Percentiles rank a stretch among this genome's conserved stretches.
Evolutionary conservation across 2,329 filamentous ascomycete species (phyloP).

Genomic region (Blumeria graminis): DNA sequence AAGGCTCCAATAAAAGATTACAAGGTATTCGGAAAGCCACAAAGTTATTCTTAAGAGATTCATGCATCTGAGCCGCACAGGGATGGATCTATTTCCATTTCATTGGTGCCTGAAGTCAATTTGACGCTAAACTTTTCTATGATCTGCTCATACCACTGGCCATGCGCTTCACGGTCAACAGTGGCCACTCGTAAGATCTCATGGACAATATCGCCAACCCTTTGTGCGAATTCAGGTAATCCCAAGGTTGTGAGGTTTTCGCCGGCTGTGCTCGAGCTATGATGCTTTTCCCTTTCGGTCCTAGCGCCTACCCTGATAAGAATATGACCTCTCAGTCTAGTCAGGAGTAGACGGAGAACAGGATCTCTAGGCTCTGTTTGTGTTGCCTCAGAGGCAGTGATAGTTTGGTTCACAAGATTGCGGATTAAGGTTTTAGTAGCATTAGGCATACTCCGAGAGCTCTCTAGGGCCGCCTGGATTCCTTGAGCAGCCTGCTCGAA

Average conservation of each 20-base stretch:
- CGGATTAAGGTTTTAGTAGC: conserved; percentile 34
- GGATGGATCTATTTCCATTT: neutral
- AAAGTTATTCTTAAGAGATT: too few relatives aligned
- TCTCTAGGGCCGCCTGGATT: conserved; percentile 36
- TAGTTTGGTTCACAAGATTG: conserved; percentile 31
- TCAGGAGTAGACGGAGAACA: conserved; percentile 40
- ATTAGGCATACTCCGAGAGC: conserved; percentile 37
- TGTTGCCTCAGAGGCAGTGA: conserved; percentile 13
- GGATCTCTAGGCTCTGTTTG: conserved; percentile 22
- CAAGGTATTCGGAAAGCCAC: too few relatives aligned
- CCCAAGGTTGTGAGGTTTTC: conserved; percentile 47
- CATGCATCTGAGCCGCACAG: too few relatives aligned
- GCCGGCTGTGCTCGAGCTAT: conserved; percentile 40
- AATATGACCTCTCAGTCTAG: conserved; percentile 41
- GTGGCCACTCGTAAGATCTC: conserved; percentile 37
- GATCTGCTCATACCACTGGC: conserved; percentile 37
- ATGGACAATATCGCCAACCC: conserved; percentile 44
- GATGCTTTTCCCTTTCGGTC: conserved; percentile 45
- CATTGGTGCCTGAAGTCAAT: neutral
- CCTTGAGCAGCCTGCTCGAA: conserved; percentile 28
- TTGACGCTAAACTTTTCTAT: neutral
- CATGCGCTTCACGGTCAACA: conserved; percentile 45
- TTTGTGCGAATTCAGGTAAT: conserved; percentile 47
- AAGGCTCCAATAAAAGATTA: too few relatives aligned
- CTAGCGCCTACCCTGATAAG: conserved; percentile 37